phyloP scores from a whole-genome alignment of 441 rosid genomes.

The Gossypium davidsonii region DNA sequence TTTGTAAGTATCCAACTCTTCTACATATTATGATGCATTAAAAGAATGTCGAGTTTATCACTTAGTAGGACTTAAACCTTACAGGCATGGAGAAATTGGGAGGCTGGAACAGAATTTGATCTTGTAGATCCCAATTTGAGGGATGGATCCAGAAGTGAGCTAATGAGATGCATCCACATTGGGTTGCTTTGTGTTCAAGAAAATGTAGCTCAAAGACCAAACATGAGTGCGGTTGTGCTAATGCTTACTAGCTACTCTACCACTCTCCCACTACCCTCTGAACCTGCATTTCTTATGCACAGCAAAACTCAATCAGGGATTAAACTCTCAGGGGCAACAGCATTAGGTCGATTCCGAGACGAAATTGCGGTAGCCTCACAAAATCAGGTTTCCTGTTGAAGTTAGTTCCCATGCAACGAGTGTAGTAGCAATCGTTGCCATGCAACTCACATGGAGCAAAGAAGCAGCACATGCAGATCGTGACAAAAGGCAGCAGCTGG shows the following conservation, averaged over 20 bases:
- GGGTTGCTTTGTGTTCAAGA: too few species aligned
- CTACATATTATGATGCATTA: neutral
- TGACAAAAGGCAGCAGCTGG: too few species aligned
- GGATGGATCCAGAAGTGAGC: slow-evolving; percentile 14
- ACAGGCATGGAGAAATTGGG: neutral
- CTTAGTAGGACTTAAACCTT: neutral
- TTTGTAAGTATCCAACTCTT: slow-evolving; percentile 12
- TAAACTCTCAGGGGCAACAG: too few species aligned
- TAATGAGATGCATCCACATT: slow-evolving; percentile 26
- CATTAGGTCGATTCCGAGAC: too few species aligned
- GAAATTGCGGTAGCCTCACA: neutral
- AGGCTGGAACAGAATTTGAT: slow-evolving; percentile 14
- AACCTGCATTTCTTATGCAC: neutral
- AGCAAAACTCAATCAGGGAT: neutral
- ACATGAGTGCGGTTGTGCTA: slow-evolving; percentile 21
- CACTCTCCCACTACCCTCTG: neutral
- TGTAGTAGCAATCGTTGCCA: too few species aligned
- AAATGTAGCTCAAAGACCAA: slow-evolving; percentile 14
- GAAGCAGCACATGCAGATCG: too few species aligned
- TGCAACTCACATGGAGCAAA: too few species aligned
- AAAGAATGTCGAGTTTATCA: neutral
- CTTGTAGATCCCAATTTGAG: slow-evolving; percentile 22
- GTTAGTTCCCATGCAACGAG: too few species aligned
- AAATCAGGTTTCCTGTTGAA: too few species aligned
- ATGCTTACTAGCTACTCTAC: slow-evolving; percentile 19